Conservation (phyloP, 805 yeast species). For the Wickerhamomyces canadensis region DNA sequence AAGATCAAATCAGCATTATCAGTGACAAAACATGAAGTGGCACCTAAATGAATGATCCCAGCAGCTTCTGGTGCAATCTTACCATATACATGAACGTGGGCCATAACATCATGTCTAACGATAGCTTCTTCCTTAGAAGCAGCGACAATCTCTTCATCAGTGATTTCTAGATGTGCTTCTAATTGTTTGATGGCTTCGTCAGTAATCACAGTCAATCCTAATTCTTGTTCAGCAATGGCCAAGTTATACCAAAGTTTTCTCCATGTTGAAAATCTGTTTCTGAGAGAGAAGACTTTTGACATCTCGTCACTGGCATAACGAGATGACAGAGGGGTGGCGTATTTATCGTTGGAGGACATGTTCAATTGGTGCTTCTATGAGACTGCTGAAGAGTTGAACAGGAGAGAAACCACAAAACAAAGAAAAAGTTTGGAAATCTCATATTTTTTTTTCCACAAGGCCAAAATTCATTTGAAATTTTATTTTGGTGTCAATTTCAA, state of each 20-base stretch:
- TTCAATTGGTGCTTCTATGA: neutral
- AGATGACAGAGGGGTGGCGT: slow-evolving; percentile 89
- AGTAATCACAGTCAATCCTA: slow-evolving; percentile 78
- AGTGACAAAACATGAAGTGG: slow-evolving; percentile 96
- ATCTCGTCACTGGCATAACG: slow-evolving; percentile 98
- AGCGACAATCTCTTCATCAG: slow-evolving; percentile 86
- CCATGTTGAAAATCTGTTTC: slow-evolving; percentile 97
- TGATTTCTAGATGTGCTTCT: slow-evolving; percentile 68
- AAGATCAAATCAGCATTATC: slow-evolving; percentile 98
- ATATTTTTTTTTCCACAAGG: slow-evolving; percentile 1
- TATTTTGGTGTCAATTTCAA: too few relatives aligned
- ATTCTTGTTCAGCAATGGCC: slow-evolving; percentile 91
- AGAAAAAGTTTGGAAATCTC: neutral
- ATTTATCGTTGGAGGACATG: slow-evolving; percentile 50
- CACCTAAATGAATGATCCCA: slow-evolving; percentile 96
- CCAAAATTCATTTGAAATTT: too few relatives aligned
- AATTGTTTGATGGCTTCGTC: slow-evolving; percentile 91
- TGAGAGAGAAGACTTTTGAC: slow-evolving; percentile 85
- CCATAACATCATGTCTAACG: slow-evolving; percentile 99
- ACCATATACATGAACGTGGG: slow-evolving; percentile 96
- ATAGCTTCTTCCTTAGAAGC: slow-evolving; percentile 94
- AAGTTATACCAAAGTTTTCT: slow-evolving; percentile 93
- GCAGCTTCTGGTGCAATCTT: slow-evolving; percentile 92
- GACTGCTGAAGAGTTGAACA: neutral
- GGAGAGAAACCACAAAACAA: too few relatives aligned